Conservation (phyloP, 805 yeast species). For the Isabelozyma pseudorhagii region DNA sequence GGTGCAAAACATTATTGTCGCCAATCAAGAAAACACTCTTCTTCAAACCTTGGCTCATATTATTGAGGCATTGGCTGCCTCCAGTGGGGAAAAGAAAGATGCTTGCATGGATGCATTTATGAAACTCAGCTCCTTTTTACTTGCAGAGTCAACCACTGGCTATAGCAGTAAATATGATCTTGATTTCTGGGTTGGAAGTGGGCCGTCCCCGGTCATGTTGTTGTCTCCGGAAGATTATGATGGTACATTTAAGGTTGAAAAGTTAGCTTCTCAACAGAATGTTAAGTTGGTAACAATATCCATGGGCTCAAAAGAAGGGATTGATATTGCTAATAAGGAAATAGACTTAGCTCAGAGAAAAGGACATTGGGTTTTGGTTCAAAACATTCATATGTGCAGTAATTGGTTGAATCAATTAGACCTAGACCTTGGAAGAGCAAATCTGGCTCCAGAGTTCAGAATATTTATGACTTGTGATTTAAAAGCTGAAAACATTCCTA, state of each 20-base stretch:
- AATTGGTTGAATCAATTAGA: slow-evolving; percentile 59
- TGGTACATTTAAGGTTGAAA: slow-evolving; percentile 53
- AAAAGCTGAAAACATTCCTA: slow-evolving; percentile 44
- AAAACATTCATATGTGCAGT: slow-evolving; percentile 74
- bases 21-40: slow-evolving; percentile 15
- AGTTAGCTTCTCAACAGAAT: slow-evolving; percentile 32
- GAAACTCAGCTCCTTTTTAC: slow-evolving; percentile 18
- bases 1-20: slow-evolving; percentile 4
- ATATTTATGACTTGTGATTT: slow-evolving; percentile 65
- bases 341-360: slow-evolving; percentile 41
- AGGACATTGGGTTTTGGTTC: slow-evolving; percentile 73
- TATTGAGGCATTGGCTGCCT: slow-evolving; percentile 6
- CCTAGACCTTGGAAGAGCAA: slow-evolving; percentile 34
- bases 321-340: slow-evolving; percentile 53
- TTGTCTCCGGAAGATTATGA: slow-evolving; percentile 65
- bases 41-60: slow-evolving; percentile 9
- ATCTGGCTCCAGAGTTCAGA: slow-evolving; percentile 37
- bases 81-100: slow-evolving; percentile 1
- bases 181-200: slow-evolving; percentile 21
- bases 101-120: slow-evolving; percentile 14
- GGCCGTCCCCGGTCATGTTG: slow-evolving; percentile 44
- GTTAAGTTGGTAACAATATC: slow-evolving; percentile 46
- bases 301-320: slow-evolving; percentile 73
- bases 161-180: slow-evolving; percentile 32
- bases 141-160: slow-evolving; percentile 20